phyloP scores from a whole-genome alignment of 75 land plant genomes.

The Cunninghamia lanceolata region DNA sequence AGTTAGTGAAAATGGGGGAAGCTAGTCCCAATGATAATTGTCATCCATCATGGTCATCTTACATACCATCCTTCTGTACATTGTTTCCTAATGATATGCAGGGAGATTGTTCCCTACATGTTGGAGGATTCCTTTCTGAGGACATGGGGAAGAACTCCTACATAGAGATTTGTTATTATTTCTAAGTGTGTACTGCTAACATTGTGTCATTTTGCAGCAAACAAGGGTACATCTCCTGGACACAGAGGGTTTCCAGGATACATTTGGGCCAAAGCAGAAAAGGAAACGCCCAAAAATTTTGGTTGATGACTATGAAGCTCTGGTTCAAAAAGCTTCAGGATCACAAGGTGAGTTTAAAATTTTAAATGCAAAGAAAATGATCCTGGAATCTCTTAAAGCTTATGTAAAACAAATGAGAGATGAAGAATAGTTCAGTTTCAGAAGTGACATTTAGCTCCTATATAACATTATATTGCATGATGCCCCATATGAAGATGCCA shows the following conservation, averaged over 20 bases:
- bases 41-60: background rate
- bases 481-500: background rate
- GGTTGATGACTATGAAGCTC: constrained; percentile 74
- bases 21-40: background rate
- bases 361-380: background rate
- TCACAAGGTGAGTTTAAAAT: constrained; percentile 58
- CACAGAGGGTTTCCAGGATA: constrained; percentile 76
- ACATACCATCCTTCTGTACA: background rate
- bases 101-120: background rate
- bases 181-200: background rate
- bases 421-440: background rate
- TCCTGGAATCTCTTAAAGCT: background rate
- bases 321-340: constrained; percentile 65
- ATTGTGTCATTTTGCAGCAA: constrained; percentile 53
- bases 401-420: background rate
- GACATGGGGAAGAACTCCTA: background rate
- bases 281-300: constrained; percentile 87
- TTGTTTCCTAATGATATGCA: background rate
- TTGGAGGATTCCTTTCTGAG: background rate
- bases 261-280: constrained; percentile 91
- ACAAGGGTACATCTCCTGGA: constrained; percentile 89
- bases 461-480: background rate
- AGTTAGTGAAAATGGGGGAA: background rate
- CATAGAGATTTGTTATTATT: background rate
- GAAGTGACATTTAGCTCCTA: background rate